A percentile compares a stretch with the other conserved stretches of the same genome.
Evolutionary conservation across 192 early-diverging fungal species (phyloP).

Genomic region (Mortierella antarctica): DNA sequence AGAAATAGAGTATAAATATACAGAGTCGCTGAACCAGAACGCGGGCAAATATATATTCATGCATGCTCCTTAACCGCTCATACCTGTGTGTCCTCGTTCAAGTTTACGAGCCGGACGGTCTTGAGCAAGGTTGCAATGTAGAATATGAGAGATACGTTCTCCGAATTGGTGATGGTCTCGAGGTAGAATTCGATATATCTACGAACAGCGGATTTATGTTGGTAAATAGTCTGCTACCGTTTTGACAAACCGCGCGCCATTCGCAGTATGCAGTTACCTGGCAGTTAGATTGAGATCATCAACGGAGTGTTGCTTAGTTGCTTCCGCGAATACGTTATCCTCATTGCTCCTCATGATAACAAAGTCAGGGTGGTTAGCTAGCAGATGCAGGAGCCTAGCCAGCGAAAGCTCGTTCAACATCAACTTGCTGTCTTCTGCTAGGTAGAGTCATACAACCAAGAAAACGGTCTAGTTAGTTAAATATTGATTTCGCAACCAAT

Average conservation of each 20-base stretch:
- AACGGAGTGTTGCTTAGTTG: slow-evolving; percentile 8
- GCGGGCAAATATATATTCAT: background rate
- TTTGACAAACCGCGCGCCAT: background rate
- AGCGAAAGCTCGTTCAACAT: slow-evolving; percentile 69
- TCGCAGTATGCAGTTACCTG: slow-evolving; percentile 10
- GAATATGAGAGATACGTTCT: slow-evolving; percentile 89
- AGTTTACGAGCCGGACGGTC: slow-evolving; percentile 68
- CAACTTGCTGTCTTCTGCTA: slow-evolving; percentile 35
- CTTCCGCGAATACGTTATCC: slow-evolving; percentile 28
- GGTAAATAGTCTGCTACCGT: too few species aligned
- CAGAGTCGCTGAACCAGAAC: background rate
- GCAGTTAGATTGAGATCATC: slow-evolving; percentile 33
- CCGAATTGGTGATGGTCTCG: slow-evolving; percentile 76
- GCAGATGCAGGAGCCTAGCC: slow-evolving; percentile 74
- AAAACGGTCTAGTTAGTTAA: slow-evolving; percentile 5
- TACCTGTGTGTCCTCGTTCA: slow-evolving; percentile 62
- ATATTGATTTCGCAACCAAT: background rate
- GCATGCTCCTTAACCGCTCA: background rate
- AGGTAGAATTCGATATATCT: slow-evolving; percentile 91
- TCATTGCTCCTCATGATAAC: slow-evolving; percentile 15
- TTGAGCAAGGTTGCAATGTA: slow-evolving; percentile 82
- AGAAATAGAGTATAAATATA: background rate
- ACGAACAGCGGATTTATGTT: background rate
- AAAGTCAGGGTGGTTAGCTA: slow-evolving; percentile 92
- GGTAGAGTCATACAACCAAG: background rate